These are phyloP conservation scores for Dillenia turbinata DNA, from an alignment of 164 flowering plant species.

Conservation along the genomic window DNA sequence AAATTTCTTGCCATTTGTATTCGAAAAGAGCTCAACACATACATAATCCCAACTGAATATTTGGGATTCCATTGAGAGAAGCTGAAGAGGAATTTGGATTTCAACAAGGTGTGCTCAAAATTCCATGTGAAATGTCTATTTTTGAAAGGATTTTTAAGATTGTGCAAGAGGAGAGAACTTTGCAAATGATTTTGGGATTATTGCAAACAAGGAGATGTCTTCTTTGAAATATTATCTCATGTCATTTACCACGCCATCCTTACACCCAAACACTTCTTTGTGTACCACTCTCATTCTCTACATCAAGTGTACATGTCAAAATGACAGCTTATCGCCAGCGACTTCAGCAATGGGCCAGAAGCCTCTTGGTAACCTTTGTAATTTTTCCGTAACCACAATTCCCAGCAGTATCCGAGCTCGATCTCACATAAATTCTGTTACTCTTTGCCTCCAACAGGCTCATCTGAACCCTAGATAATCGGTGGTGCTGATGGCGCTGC, in stretches of 20 bases:
- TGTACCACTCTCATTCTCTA: too few species aligned
- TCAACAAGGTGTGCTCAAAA: constrained; percentile 69
- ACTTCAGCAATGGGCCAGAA: too few species aligned
- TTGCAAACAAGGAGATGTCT: constrained; percentile 17
- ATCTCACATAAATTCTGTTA: too few species aligned
- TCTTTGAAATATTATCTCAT: constrained; percentile 6
- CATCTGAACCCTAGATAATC: too few species aligned
- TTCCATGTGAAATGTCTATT: constrained; percentile 63
- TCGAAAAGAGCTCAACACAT: constrained; percentile 65
- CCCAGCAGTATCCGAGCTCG: too few species aligned
- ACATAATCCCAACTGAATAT: constrained; percentile 66
- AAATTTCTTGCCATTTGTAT: constrained; percentile 79
- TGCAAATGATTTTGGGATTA: constrained; percentile 25
- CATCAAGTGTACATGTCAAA: too few species aligned
- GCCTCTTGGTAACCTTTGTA: too few species aligned
- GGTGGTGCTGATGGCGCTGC: too few species aligned
- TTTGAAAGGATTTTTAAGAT: constrained; percentile 59
- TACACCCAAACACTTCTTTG: constrained; percentile 23
- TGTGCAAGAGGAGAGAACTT: constrained; percentile 43
- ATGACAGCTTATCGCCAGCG: too few species aligned
- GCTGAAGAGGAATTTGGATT: constrained; percentile 3
- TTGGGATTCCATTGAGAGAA: constrained; percentile 49
- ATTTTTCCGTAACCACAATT: too few species aligned
- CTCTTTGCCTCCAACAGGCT: too few species aligned
- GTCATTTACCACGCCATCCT: constrained; percentile 33